Base-by-base conservation (phyloP, 2,329 filamentous ascomycete genomes). In the Venturia carpophila region DNA sequence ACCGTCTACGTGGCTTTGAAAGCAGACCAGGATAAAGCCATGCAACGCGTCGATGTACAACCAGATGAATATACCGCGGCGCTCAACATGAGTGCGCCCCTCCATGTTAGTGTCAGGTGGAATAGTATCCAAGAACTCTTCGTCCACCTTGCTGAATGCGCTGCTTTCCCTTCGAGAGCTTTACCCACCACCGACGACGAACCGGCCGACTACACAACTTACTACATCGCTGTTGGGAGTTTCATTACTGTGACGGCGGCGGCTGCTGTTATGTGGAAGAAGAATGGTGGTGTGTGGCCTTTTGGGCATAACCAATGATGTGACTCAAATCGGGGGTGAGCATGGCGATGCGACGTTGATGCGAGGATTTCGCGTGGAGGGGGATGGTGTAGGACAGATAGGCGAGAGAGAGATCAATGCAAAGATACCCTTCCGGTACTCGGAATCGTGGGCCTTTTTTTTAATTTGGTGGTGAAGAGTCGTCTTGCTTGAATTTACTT, bases 71-170 rank as follows among this genome's bases (percentile, higher is more conserved):
- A 97, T 76, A 95, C 92, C 0, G 86, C 88, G 62, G 83, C 84
- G 45, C 79, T 96, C 70, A 92, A 90, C 73, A 96, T 97, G 90
- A 87, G 89, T 65, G 87, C 92, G 2, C 94, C 94, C 6, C 79
- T 97, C 49, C 95, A 99, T 77, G 94, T 97, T 64, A 96, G 91
- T 72, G 92, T 94, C 39, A 94, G 89, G 7, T 99, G 94, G 94
- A 87, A 85, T 71, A 95, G 90, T 71, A 96, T 97, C 70, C 89
- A 89, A 68, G 94, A 99, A 76, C 83, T 97, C 43, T 99, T 97
- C 76, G 91, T 97, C 30, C 87, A 82, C 67, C 84, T 97, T 65
- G 94, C 94, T 7, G 94, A 97, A 76, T 89, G 91, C 49, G 93
- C 93, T 6, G 94, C 92, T 56, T 92, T 92, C 72, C 94, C 94